Percentiles rank a stretch among this genome's conserved stretches.
These are phyloP conservation scores for Penicillium sumatraense DNA, from an alignment of 2,329 filamentous ascomycete genomes.

Conservation along the genomic window DNA sequence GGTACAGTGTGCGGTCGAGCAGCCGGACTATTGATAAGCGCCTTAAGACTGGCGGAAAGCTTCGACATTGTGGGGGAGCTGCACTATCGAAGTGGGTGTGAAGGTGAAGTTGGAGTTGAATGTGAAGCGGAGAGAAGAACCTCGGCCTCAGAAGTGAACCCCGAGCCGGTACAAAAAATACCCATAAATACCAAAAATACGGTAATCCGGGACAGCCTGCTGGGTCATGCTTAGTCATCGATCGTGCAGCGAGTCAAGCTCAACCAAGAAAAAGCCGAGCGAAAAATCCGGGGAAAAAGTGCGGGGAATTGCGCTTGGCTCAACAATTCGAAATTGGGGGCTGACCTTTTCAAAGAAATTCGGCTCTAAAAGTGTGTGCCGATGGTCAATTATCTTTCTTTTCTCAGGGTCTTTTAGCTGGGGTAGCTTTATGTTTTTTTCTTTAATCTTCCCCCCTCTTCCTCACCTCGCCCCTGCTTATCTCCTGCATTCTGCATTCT, in stretches of 20 bases:
- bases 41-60: conserved; percentile 71
- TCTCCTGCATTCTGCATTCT: background rate
- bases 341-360: background rate
- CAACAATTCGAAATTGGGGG: background rate
- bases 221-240: no score
- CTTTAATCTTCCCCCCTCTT: background rate
- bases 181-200: background rate
- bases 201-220: no score
- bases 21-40: conserved; percentile 72
- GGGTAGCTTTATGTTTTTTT: no score
- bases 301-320: background rate
- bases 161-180: background rate
- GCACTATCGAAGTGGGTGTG: background rate
- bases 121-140: background rate
- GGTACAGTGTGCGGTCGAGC: conserved; percentile 68
- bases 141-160: background rate
- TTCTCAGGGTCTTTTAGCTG: background rate
- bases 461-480: background rate
- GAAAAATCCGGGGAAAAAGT: conserved; percentile 3
- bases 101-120: background rate
- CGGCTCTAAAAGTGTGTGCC: background rate
- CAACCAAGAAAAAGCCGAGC: background rate
- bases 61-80: conserved; percentile 70
- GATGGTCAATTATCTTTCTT: background rate
- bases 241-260: conserved; percentile 2